Percentiles rank a stretch among this genome's conserved stretches.
Conservation (phyloP, 768 basidiomycete genomes). For the Russula foetens region DNA sequence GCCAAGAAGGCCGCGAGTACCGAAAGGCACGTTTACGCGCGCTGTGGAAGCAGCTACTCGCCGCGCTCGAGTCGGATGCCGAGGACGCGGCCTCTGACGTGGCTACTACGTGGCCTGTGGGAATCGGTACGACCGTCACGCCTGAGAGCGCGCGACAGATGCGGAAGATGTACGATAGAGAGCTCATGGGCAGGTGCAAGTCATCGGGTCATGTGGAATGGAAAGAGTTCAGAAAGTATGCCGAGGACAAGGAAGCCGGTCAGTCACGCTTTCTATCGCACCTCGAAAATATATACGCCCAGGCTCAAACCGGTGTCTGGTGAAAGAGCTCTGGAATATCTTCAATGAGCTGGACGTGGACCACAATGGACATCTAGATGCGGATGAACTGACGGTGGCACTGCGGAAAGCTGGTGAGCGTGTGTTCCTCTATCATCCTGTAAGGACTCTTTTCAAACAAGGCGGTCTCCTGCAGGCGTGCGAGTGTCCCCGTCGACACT, state of each 20-base stretch:
- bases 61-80: conserved; percentile 21
- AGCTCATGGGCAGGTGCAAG: conserved; percentile 29
- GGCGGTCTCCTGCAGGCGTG: conserved; percentile 45
- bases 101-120: conserved; percentile 21
- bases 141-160: conserved; percentile 16
- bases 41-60: conserved; percentile 55
- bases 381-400: conserved; percentile 50
- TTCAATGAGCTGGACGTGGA: conserved; percentile 90
- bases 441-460: not conserved
- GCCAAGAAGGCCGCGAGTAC: conserved; percentile 51
- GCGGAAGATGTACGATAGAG: conserved; percentile 21
- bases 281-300: conserved; percentile 8
- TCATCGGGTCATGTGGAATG: conserved; percentile 47
- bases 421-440: not conserved
- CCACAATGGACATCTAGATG: conserved; percentile 75
- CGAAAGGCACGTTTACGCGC: conserved; percentile 52
- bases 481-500: conserved; percentile 59
- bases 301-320: not conserved
- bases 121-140: conserved; percentile 1
- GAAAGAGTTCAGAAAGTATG: conserved; percentile 68
- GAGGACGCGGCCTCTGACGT: conserved; percentile 22
- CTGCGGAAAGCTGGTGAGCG: conserved; percentile 61
- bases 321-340: conserved; percentile 82
- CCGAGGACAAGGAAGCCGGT: conserved; percentile 77
- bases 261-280: conserved; percentile 6